Conservation (phyloP, 306 rosid species). For the Inga oerstediana region DNA sequence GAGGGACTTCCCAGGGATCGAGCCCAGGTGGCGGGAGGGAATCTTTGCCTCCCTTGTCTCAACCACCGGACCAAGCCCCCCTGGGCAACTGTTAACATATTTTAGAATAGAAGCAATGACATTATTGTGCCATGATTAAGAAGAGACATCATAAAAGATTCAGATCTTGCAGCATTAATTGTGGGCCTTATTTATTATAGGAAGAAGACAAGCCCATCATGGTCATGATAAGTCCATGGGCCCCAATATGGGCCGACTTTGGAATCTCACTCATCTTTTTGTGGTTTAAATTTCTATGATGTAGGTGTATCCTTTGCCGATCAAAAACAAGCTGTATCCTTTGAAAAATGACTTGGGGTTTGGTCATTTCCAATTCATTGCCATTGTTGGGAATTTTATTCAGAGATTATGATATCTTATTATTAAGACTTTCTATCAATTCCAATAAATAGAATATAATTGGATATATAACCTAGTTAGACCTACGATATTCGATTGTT, state of each 20-base stretch:
- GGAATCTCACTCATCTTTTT: neutral
- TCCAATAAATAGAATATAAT: neutral
- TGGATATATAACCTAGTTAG: too few species aligned
- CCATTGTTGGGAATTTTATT: neutral
- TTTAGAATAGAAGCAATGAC: neutral
- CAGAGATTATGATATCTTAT: neutral
- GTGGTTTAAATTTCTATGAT: conserved; percentile 7
- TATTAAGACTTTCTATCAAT: neutral
- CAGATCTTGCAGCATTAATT: conserved; percentile 3
- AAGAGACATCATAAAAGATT: conserved; percentile 5
- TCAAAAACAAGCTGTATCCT: neutral
- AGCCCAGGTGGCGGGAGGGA: too few species aligned
- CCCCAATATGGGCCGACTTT: conserved; percentile 14
- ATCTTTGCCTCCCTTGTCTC: too few species aligned
- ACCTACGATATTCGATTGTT: too few species aligned
- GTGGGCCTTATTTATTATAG: conserved; percentile 25
- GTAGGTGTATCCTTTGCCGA: conserved; percentile 13
- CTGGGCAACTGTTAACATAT: too few species aligned
- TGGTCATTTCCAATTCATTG: neutral
- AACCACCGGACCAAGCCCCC: too few species aligned
- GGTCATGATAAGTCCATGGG: conserved; percentile 24
- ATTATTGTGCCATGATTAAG: neutral
- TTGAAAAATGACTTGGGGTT: neutral
- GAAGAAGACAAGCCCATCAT: conserved; percentile 35
- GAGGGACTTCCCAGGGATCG: too few species aligned